A percentile compares a stretch with the other conserved stretches of the same genome.
Evolutionary conservation across 768 basidiomycete species (phyloP).

Genomic region (Lactarius sanguifluus): DNA sequence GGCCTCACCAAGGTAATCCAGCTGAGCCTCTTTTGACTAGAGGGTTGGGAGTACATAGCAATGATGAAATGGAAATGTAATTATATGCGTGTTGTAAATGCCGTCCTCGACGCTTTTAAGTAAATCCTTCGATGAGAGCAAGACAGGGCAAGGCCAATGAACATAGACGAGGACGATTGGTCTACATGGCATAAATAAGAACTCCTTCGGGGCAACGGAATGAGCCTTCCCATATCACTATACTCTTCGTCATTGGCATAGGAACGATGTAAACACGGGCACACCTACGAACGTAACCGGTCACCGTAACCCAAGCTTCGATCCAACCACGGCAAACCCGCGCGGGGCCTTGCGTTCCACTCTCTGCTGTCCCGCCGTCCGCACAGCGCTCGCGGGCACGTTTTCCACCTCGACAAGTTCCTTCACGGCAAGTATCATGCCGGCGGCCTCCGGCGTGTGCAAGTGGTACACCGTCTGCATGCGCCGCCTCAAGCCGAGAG

Average conservation of each 20-base stretch:
- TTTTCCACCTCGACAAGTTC: conserved; percentile 89
- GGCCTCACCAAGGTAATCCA: no score
- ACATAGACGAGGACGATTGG: no score
- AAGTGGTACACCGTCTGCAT: conserved; percentile 83
- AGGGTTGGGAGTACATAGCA: no score
- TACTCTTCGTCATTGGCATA: background rate
- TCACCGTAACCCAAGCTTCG: conserved; percentile 28
- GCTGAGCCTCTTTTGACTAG: no score
- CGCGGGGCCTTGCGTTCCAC: conserved; percentile 62
- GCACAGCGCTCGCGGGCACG: conserved; percentile 65
- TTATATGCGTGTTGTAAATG: no score
- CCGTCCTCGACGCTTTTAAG: no score
- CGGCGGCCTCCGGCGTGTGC: conserved; percentile 71
- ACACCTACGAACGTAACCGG: background rate
- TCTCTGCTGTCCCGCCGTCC: conserved; percentile 68
- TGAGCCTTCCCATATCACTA: no score
- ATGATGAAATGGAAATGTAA: no score
- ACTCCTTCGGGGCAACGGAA: no score
- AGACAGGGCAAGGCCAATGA: no score
- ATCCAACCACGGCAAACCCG: conserved; percentile 60
- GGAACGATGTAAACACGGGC: background rate
- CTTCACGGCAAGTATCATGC: conserved; percentile 85
- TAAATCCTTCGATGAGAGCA: no score
- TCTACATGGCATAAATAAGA: no score
- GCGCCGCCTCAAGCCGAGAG: conserved; percentile 80